Base-by-base conservation (phyloP, 352 stramenopile species). In the Blastocystis sp. region DNA sequence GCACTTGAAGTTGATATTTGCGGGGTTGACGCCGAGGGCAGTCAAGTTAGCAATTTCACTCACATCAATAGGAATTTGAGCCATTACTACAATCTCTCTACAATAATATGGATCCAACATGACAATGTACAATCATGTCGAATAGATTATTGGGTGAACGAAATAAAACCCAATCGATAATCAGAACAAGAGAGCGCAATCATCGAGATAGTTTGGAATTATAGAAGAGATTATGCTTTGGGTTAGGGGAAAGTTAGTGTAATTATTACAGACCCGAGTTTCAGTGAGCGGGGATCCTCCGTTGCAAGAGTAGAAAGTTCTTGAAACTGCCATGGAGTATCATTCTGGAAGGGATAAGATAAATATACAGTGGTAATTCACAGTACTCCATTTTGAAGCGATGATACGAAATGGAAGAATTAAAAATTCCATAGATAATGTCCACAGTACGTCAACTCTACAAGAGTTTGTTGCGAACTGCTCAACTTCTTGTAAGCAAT, bases 1-100 rank as follows among this genome's bases (percentile, higher is more conserved):
- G 56, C 94, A 95, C 87, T 94, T 94, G 90, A 97, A 96, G 92
- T 96, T 96, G 87, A 97, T 94, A 94, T 95, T 95, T 90, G 96
- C 93, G 30, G 93, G 92, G 90, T 95, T 95, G 87, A 97, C 93
- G 53, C 95, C 95, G 24, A 97, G 90, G 70, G 93, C 91, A 90
- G 92, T 92, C 92, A 97, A 54, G 73, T 84, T 84, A 3, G 73
- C 73, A 30, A 84, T 30, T 51, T 84, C 73, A 42, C 40, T 84
- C 15, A 68, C 51, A 66, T 40, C 51, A 84, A 84, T 84, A 84
- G 73, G 73, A 30, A 84, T 84, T 24, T 84, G 48, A 53, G 27
- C 30, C 73, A 84, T 84, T 44, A 54, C 68, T 15, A 44, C 68
- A 54, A 30, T 69, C 73, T 62, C 51, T 66, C 33, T 44, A 84